These are phyloP conservation scores for Ophiorrhiza pumila DNA, from an alignment of 257 asterid species.

Conservation along the genomic window DNA sequence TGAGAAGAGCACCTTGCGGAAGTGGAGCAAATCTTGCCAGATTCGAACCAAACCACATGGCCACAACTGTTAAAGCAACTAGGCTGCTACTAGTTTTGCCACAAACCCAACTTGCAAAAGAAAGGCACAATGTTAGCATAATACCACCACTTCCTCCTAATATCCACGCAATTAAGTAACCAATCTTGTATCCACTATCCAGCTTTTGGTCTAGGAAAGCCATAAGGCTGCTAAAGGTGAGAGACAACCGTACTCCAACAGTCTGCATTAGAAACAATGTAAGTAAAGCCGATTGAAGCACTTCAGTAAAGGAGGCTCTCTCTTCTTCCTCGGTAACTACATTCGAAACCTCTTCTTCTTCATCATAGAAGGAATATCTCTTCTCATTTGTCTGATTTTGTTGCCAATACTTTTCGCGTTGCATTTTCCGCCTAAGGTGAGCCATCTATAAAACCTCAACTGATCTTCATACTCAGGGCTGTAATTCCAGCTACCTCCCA, in stretches of 20 bases:
- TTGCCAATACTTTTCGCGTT: slow-evolving; percentile 45
- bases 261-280: slow-evolving; percentile 73
- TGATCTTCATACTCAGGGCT: slow-evolving; percentile 47
- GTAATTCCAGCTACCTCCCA: slow-evolving; percentile 38
- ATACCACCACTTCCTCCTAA: slow-evolving; percentile 72
- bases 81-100: slow-evolving; percentile 78
- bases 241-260: slow-evolving; percentile 55
- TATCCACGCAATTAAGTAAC: slow-evolving; percentile 63
- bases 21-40: slow-evolving; percentile 65
- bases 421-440: slow-evolving; percentile 50
- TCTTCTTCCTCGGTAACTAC: slow-evolving; percentile 37
- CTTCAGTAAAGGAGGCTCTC: slow-evolving; percentile 62
- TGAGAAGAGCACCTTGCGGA: slow-evolving; percentile 86
- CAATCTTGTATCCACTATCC: slow-evolving; percentile 77
- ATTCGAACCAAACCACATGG: slow-evolving; percentile 79
- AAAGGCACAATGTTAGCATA: slow-evolving; percentile 59
- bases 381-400: slow-evolving; percentile 28
- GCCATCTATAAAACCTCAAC: slow-evolving; percentile 61
- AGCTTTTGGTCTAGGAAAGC: slow-evolving; percentile 64
- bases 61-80: slow-evolving; percentile 58
- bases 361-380: slow-evolving; percentile 37
- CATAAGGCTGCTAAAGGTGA: slow-evolving; percentile 60
- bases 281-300: slow-evolving; percentile 62
- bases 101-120: slow-evolving; percentile 77
- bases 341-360: slow-evolving; percentile 32